Base-by-base conservation (phyloP, 805 yeast genomes). In the Lipomyces sp. region DNA sequence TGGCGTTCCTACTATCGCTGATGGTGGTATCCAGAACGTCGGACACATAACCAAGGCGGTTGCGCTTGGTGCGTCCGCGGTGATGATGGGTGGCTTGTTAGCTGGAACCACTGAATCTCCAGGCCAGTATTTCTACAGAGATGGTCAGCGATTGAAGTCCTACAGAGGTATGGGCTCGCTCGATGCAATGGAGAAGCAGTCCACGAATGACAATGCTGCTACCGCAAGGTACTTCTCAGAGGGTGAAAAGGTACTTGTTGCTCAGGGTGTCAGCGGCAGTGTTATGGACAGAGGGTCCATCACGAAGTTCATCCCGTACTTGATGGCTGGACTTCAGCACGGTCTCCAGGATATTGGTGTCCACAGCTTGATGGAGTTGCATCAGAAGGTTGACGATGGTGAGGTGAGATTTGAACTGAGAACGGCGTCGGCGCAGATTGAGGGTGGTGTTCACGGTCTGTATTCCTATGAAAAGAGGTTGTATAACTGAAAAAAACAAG, bases 111-210 rank as follows among this genome's bases (percentile, higher is more conserved):
- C 95, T 70, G 99, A 95, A 84, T 89, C 98, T 70, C 99, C 99
- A 75, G 99, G 99, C 82, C 93, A 90, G 76, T 95, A 93, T 85
- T 95, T 90, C 83, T 95, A 88, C 89, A 87, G 96, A 78, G 99
- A 95, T 77, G 99, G 99, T 78, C 88, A 95, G 85, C 90, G 99
- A 83, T 87, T 95, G 80, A 95, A 95, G 86, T 81, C 92, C 69
- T 95, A 95, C 86, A 89, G 99, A 83, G 99, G 99, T 83, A 95
- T 95, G 99, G 99, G 99, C 75, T 94, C 98, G 53, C 88, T 95
- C 75, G 99, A 94, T 80, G 99, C 99, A 73, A 94, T 94, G 98
- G 94, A 93, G 85, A 81, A 85, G 79, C 86, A 85, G 77, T 57
- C 65, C 7, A 91, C 98, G 71, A 87, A 87, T 79, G 97, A 97